Conservation (phyloP, 148 eudicot species). For the Arbutus unedo region DNA sequence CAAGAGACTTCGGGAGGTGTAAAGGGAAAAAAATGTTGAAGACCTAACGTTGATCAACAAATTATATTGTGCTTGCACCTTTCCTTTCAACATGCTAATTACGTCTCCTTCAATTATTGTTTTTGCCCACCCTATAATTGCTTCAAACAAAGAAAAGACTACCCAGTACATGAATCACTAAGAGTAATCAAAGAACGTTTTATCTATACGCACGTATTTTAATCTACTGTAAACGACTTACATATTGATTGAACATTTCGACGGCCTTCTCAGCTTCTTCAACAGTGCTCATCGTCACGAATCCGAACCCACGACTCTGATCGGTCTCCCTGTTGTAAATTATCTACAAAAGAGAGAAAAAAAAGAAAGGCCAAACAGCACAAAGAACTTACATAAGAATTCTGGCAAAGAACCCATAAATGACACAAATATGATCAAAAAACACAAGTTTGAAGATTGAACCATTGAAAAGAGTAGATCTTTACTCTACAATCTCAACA, state of each 20-base stretch:
- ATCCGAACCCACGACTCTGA: constrained; percentile 88
- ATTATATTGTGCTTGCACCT: neutral
- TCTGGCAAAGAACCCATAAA: neutral
- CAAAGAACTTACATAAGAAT: constrained; percentile 1
- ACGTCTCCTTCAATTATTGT: neutral
- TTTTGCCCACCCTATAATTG: neutral
- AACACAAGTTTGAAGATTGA: neutral
- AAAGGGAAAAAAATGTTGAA: neutral
- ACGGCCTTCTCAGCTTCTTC: constrained; percentile 87
- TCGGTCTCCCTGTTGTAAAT: constrained; percentile 91
- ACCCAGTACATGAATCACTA: neutral
- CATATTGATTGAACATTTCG: constrained; percentile 65
- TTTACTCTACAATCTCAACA: constrained; percentile 58
- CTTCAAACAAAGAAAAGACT: neutral
- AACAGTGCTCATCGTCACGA: constrained; percentile 91
- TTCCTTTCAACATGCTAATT: neutral
- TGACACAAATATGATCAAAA: constrained; percentile 10
- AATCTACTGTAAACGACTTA: constrained; percentile 31
- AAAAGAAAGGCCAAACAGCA: neutral
- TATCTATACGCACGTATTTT: neutral
- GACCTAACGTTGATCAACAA: neutral
- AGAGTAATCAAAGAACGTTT: neutral
- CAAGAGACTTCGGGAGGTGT: neutral
- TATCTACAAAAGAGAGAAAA: constrained; percentile 41
- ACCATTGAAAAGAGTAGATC: constrained; percentile 18